Percentiles rank a stretch among this genome's conserved stretches.
Evolutionary conservation across 805 yeast species (phyloP).

Genomic region (Myxozyma sirexii): DNA sequence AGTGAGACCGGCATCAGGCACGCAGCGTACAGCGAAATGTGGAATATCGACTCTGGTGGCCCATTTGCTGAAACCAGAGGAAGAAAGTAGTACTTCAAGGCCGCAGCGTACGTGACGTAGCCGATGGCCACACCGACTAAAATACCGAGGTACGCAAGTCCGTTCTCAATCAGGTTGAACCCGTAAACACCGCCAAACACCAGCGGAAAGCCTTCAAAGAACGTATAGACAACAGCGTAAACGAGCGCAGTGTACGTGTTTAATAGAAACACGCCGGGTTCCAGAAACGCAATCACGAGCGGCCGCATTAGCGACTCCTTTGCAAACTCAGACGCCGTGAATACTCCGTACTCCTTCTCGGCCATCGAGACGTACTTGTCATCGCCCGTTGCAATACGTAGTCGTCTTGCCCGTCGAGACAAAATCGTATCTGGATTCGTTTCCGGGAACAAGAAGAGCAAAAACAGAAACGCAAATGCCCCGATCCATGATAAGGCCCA

Average conservation of each 20-base stretch:
- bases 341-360: conserved; percentile 3
- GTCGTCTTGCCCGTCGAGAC: conserved; percentile 53
- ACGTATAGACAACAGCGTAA: conserved; percentile 57
- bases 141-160: conserved; percentile 52
- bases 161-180: conserved; percentile 53
- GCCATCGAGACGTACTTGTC: conserved; percentile 47
- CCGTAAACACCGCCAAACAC: conserved; percentile 51
- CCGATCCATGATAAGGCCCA: conserved; percentile 42
- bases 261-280: conserved; percentile 60
- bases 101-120: conserved; percentile 1
- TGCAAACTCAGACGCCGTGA: conserved; percentile 27
- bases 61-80: neutral
- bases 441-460: conserved; percentile 54
- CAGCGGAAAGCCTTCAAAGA: conserved; percentile 65
- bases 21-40: conserved; percentile 15
- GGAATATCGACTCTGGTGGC: conserved; percentile 22
- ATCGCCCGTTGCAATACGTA: conserved; percentile 54
- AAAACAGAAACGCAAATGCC: conserved; percentile 45
- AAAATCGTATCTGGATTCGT: conserved; percentile 51
- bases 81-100: neutral
- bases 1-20: conserved; percentile 49
- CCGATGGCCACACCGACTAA: conserved; percentile 49
- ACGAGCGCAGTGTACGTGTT: conserved; percentile 56
- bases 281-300: conserved; percentile 49
- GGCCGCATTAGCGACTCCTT: conserved; percentile 45